phyloP scores from a whole-genome alignment of 495 filamentous ascomycete genomes.

The Pseudoneurospora amorphoporcata region DNA sequence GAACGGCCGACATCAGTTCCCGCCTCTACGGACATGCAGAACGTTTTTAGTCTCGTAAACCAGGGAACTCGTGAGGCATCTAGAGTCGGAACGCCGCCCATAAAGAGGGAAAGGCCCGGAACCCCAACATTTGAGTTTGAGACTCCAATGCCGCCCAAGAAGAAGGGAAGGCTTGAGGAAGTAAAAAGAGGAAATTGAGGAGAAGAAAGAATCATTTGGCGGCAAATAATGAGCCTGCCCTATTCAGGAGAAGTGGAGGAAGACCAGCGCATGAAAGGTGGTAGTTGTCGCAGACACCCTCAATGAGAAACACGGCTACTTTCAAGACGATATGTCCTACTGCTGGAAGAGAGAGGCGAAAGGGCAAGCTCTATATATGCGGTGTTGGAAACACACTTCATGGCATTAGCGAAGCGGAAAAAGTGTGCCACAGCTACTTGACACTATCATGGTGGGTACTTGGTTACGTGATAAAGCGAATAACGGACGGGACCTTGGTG shows the following conservation, averaged over 20 bases:
- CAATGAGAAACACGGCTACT: no score
- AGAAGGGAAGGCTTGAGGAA: neutral
- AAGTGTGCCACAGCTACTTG: no score
- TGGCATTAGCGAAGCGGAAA: no score
- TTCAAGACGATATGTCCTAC: no score
- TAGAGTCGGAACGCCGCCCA: neutral
- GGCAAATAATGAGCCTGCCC: neutral
- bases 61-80: neutral
- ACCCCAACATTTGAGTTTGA: neutral
- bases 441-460: no score
- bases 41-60: neutral
- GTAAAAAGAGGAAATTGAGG: neutral
- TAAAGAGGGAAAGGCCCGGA: neutral
- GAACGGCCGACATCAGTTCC: neutral
- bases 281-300: no score
- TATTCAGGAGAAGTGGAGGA: neutral
- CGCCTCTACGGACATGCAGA: neutral
- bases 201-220: neutral
- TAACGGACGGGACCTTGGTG: no score
- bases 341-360: no score
- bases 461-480: no score
- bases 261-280: neutral
- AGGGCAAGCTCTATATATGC: no score
- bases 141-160: neutral
- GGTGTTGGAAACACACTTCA: no score